These are phyloP conservation scores for Termitomyces sp. DNA, from an alignment of 768 basidiomycete species.

Conservation along the genomic window DNA sequence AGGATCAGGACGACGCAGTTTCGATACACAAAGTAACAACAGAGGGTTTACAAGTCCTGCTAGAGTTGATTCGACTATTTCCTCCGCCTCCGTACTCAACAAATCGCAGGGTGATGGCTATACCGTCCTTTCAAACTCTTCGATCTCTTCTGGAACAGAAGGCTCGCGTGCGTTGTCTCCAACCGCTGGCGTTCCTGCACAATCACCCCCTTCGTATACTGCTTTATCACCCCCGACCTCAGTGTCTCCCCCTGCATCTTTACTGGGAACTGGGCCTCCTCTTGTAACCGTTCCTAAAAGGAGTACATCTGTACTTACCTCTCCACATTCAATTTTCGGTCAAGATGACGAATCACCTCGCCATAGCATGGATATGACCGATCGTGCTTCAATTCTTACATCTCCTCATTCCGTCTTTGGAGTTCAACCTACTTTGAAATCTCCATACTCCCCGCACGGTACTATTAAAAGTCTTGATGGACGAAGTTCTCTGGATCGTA, in stretches of 20 bases:
- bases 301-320: slow-evolving; percentile 28
- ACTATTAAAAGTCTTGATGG: slow-evolving; percentile 13
- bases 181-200: background rate
- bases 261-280: slow-evolving; percentile 1
- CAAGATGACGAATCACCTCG: slow-evolving; percentile 6
- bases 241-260: background rate
- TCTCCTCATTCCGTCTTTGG: slow-evolving; percentile 25
- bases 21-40: slow-evolving; percentile 10
- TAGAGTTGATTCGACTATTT: slow-evolving; percentile 4
- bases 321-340: slow-evolving; percentile 24
- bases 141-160: slow-evolving; percentile 6
- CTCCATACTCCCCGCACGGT: slow-evolving; percentile 31
- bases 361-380: background rate
- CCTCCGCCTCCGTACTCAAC: background rate
- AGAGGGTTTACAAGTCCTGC: slow-evolving; percentile 6
- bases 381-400: slow-evolving; percentile 25
- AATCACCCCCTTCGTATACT: background rate
- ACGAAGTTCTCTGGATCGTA: slow-evolving; percentile 5
- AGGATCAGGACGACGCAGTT: slow-evolving; percentile 1
- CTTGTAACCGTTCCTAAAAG: slow-evolving; percentile 1
- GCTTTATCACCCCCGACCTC: background rate
- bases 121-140: slow-evolving; percentile 7
- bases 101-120: background rate
- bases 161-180: background rate
- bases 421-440: slow-evolving; percentile 24